Evolutionary conservation across 345 rosid species (phyloP), one percentile per base, ranked within the genome.

Genomic region (Erodium maritimum): DNA sequence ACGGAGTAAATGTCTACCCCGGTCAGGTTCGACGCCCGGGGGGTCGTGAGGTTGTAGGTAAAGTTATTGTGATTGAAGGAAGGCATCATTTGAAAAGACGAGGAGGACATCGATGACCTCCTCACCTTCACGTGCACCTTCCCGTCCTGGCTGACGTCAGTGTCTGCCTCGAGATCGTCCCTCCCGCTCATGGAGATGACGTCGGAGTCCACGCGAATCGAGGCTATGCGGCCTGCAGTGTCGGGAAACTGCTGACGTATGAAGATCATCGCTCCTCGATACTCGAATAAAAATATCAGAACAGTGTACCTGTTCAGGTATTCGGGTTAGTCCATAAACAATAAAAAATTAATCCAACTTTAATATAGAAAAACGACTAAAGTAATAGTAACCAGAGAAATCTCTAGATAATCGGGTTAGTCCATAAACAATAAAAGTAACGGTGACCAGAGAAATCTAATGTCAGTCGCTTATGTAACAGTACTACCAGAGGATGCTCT

Each of bases 401-500:
- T n/a, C n/a, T n/a, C n/a, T n/a, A n/a, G n/a, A n/a, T n/a, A n/a
- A n/a, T n/a, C n/a, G n/a, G n/a, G n/a, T n/a, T n/a, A n/a, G n/a
- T n/a, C n/a, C n/a, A n/a, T n/a, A n/a, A n/a, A n/a, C n/a, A n/a
- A n/a, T n/a, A n/a, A n/a, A n/a, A n/a, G n/a, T n/a, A n/a, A n/a
- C n/a, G n/a, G n/a, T n/a, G n/a, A n/a, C n/a, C n/a, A n/a, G n/a
- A n/a, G n/a, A n/a, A n/a, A n/a, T n/a, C n/a, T n/a, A n/a, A n/a
- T n/a, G n/a, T n/a, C n/a, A n/a, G n/a, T n/a, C n/a, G n/a, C n/a
- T n/a, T n/a, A n/a, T n/a, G n/a, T n/a, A n/a, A n/a, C n/a, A n/a
- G n/a, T n/a, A n/a, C n/a, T n/a, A n/a, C 71, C 71, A 61, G 2
- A 67, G 11, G 16, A 52, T 37, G 22, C 5, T 0, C 66, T 67